Evolutionary conservation across 352 stramenopile genomes (phyloP), one percentile per base, ranked within the genome.

Genomic region (Thraustochytrium sp.): DNA sequence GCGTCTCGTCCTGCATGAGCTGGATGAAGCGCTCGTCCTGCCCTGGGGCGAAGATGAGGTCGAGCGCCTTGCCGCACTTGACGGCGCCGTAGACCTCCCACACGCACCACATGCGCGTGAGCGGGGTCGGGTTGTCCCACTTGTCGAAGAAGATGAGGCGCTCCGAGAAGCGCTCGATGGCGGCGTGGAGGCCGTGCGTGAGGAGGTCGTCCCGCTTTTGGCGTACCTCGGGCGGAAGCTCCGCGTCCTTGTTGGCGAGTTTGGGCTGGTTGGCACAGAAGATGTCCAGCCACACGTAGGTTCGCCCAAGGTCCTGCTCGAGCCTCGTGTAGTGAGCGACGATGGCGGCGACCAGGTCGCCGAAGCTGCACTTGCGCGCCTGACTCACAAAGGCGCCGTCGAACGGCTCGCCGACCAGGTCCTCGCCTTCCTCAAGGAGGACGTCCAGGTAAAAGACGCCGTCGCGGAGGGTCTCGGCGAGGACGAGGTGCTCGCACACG

Each of bases 331-430:
- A 75, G 31, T 76, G 31, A 2, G 4, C 29, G 3, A 68, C 36
- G 48, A 80, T 31, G 11, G 72, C n/a, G 42, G 3, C 46, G 9
- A 80, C 29, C 3, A 80, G 42, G n/a, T 53, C 54, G 23, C 4
- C 72, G 31, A 80, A 80, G 4, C n/a, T 34, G n/a, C 29, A 54
- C 8, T 76, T 73, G 36, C 48, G 72, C 48, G 72, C 72, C 34
- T 80, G 48, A 31, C 72, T 72, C 49, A 80, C 49, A 42, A 80
- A 80, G 26, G 72, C 72, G 36, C 72, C 72, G 3, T 77, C 65
- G n/a, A 37, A 77, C 3, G 21, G 18, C 23, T 75, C 23, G 36
- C 65, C 65, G n/a, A 59, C 49, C 9, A 31, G 49, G 9, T 9
- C 16, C 11, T 59, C n/a, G 16, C 29, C 49, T 59, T 59, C 18